Evolutionary conservation across 805 yeast genomes (phyloP).

Genomic region (Sugiyamaella floridensis): DNA sequence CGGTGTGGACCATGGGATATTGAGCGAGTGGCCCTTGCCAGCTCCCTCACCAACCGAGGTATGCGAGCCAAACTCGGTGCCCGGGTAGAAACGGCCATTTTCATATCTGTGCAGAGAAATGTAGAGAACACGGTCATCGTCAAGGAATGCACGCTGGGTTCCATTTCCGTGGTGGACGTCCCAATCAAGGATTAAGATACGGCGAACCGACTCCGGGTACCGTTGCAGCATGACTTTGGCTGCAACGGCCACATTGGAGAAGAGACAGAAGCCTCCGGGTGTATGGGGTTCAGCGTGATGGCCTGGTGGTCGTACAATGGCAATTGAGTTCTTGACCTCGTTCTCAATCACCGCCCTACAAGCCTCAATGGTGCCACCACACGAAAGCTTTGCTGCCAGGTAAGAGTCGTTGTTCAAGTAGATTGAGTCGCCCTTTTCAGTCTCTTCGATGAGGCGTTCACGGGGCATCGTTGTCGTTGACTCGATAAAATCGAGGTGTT

Average conservation of each 20-base stretch:
- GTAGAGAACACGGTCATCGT: constrained; percentile 86
- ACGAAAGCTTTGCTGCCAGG: constrained; percentile 80
- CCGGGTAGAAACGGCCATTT: constrained; percentile 88
- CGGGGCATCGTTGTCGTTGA: constrained; percentile 72
- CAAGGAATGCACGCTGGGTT: constrained; percentile 84
- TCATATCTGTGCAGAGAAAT: constrained; percentile 91
- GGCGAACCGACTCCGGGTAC: constrained; percentile 83
- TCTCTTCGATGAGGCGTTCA: constrained; percentile 68
- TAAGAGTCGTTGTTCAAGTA: constrained; percentile 88
- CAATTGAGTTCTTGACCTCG: constrained; percentile 80
- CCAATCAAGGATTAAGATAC: constrained; percentile 87
- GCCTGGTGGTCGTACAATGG: constrained; percentile 97
- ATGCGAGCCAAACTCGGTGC: constrained; percentile 77
- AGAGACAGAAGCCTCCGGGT: constrained; percentile 95
- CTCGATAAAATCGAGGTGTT: constrained; percentile 68
- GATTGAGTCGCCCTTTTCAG: constrained; percentile 90
- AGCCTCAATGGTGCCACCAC: constrained; percentile 97
- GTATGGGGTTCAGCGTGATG: constrained; percentile 98
- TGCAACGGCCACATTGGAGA: constrained; percentile 95
- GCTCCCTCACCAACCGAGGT: constrained; percentile 76
- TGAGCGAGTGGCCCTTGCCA: constrained; percentile 83
- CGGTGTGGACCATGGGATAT: constrained; percentile 87
- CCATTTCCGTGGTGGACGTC: constrained; percentile 99
- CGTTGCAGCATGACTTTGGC: constrained; percentile 73
- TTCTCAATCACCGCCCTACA: constrained; percentile 94